phyloP scores from a whole-genome alignment of 2,329 filamentous ascomycete genomes.

The Hypoxylon sp. region DNA sequence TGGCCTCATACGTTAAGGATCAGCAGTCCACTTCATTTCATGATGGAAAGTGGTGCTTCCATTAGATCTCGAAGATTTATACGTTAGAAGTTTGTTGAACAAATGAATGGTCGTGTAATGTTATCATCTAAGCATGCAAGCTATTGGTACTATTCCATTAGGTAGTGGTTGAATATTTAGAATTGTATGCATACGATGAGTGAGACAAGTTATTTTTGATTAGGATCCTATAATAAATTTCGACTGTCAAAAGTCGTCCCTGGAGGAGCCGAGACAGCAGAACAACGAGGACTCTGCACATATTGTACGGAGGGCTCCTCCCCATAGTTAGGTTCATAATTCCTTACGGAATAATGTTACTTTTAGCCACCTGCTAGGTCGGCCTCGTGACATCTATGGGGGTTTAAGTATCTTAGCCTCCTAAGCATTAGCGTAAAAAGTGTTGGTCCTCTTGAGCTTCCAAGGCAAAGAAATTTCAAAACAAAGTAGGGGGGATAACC shows the following conservation, averaged over 20 bases:
- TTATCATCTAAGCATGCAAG: neutral
- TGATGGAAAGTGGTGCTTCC: neutral
- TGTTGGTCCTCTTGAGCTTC: too few species aligned
- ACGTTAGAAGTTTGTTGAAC: neutral
- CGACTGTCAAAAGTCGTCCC: neutral
- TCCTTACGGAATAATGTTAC: too few species aligned
- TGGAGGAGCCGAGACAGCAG: too few species aligned
- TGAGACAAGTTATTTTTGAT: neutral
- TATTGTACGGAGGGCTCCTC: too few species aligned
- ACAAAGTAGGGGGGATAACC: neutral
- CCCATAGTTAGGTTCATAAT: too few species aligned
- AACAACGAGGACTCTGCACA: too few species aligned
- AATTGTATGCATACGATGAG: neutral
- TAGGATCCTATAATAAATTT: neutral
- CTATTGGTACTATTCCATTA: neutral
- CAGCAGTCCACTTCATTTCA: neutral
- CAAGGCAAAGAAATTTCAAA: neutral
- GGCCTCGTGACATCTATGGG: too few species aligned
- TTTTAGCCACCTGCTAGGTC: too few species aligned
- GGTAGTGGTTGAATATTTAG: neutral
- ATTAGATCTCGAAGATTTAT: neutral
- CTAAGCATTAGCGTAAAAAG: too few species aligned
- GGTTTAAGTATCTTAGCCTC: too few species aligned
- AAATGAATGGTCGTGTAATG: neutral
- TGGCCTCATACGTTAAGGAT: too few species aligned